Percentiles rank a stretch among this genome's conserved stretches.
phyloP scores from a whole-genome alignment of 345 rosid species.

The Bruguiera gymnorhiza region DNA sequence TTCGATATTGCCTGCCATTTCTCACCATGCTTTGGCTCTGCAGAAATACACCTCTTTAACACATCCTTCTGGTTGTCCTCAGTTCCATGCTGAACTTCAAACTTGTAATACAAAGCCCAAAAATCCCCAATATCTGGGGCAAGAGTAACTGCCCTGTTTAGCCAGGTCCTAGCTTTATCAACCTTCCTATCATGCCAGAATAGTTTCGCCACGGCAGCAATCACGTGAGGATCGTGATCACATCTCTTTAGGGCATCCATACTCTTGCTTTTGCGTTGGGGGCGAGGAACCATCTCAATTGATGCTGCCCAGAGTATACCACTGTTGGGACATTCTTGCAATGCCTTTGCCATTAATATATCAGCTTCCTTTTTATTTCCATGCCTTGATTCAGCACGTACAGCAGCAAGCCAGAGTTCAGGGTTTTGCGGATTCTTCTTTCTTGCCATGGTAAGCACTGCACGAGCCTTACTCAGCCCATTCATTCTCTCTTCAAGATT shows the following conservation, averaged over 20 bases:
- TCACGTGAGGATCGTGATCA: constrained; percentile 79
- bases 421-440: constrained; percentile 73
- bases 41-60: constrained; percentile 58
- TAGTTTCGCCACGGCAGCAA: constrained; percentile 76
- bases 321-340: constrained; percentile 88
- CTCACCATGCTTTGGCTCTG: constrained; percentile 90
- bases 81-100: constrained; percentile 80
- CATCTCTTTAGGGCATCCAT: constrained; percentile 76
- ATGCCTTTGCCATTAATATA: constrained; percentile 83
- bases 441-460: constrained; percentile 72
- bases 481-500: constrained; percentile 71
- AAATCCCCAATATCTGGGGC: constrained; percentile 83
- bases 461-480: constrained; percentile 80
- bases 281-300: constrained; percentile 80
- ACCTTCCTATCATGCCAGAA: constrained; percentile 93
- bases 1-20: constrained; percentile 79
- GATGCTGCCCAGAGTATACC: constrained; percentile 91
- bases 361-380: constrained; percentile 81
- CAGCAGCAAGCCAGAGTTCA: constrained; percentile 91
- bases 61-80: constrained; percentile 83
- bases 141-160: constrained; percentile 72
- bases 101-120: constrained; percentile 84
- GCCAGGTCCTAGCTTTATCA: constrained; percentile 86
- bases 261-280: constrained; percentile 66
- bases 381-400: constrained; percentile 71